Evolutionary conservation across 139 green algal species (phyloP).

Genomic region (Desmodesmus armatus): DNA sequence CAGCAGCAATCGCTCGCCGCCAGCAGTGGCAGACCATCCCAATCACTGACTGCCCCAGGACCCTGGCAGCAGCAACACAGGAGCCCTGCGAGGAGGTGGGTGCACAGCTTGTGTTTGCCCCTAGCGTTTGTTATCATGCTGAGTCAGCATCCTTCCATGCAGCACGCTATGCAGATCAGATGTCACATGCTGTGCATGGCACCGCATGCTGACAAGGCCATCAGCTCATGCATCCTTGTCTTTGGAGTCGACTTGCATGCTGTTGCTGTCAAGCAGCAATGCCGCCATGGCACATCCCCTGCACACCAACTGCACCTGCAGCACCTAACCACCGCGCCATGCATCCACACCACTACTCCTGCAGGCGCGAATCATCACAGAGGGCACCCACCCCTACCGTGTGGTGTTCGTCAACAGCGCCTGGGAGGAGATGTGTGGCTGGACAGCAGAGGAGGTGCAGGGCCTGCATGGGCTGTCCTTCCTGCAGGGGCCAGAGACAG

Average conservation of each 20-base stretch:
- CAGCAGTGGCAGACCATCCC: slow-evolving; percentile 30
- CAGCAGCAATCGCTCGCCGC: slow-evolving; percentile 7
- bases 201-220: no score
- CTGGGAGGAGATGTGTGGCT: slow-evolving; percentile 42
- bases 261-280: no score
- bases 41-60: neutral
- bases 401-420: slow-evolving; percentile 30
- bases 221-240: no score
- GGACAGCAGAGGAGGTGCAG: slow-evolving; percentile 10
- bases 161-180: no score
- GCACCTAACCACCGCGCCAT: no score
- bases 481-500: slow-evolving; percentile 25
- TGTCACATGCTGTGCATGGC: no score
- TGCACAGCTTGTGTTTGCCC: no score
- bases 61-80: neutral
- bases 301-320: neutral
- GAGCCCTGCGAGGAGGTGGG: no score
- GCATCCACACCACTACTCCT: neutral
- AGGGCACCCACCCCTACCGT: neutral
- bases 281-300: no score
- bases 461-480: neutral
- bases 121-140: no score
- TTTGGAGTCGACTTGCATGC: no score
- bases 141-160: no score
- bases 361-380: slow-evolving; percentile 42